These are phyloP conservation scores for Leccinellum rugosiceps DNA, from an alignment of 768 basidiomycete species.

Conservation along the genomic window DNA sequence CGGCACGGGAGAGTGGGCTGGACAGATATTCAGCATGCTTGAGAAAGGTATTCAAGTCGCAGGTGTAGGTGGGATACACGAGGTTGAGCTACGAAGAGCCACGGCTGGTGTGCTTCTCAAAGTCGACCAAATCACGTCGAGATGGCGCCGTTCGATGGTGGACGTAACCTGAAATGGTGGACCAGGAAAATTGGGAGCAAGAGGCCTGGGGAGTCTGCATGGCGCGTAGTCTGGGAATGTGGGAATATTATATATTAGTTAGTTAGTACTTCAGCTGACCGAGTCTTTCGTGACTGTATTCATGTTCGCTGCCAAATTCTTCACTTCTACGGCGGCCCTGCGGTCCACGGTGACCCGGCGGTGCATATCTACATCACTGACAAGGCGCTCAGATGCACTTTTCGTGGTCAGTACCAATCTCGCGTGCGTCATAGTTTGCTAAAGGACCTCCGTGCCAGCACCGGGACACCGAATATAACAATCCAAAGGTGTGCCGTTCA, in stretches of 20 bases:
- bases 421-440: constrained; percentile 9
- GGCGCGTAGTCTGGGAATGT: not conserved
- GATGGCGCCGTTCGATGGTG: constrained; percentile 67
- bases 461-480: constrained; percentile 93
- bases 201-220: no score
- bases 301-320: constrained; percentile 24
- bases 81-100: constrained; percentile 58
- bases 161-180: constrained; percentile 24
- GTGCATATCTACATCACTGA: constrained; percentile 36
- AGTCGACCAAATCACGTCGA: constrained; percentile 66
- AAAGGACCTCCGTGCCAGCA: constrained; percentile 52
- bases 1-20: constrained; percentile 79
- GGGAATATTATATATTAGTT: not conserved
- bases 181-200: not conserved
- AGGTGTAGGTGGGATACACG: constrained; percentile 65
- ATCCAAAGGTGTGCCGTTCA: constrained; percentile 62
- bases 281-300: not conserved
- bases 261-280: not conserved
- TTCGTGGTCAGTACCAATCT: constrained; percentile 65
- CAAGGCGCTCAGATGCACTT: constrained; percentile 73
- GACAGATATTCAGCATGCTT: constrained; percentile 56
- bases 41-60: constrained; percentile 61
- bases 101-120: constrained; percentile 82
- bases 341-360: constrained; percentile 21
- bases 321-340: constrained; percentile 9